Percentiles rank a stretch among this genome's conserved stretches.
phyloP scores from a whole-genome alignment of 345 rosid genomes.

The Microthlaspi erraticum region DNA sequence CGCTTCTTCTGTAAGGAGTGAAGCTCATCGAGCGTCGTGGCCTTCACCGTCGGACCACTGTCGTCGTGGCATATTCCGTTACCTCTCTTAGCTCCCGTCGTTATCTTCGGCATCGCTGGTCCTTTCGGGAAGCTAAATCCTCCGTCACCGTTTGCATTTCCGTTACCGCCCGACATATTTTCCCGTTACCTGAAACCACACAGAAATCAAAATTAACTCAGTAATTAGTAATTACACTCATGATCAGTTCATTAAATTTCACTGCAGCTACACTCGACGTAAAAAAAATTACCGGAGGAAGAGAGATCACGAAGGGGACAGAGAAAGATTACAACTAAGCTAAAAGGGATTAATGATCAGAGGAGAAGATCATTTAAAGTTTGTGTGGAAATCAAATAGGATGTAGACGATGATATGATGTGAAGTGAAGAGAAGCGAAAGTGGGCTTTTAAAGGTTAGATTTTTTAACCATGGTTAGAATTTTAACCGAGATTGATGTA shows the following conservation, averaged over 20 bases:
- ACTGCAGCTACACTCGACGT: too few species aligned
- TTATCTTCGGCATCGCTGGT: constrained; percentile 45
- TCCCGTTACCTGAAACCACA: constrained; percentile 21
- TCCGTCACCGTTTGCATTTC: constrained; percentile 49
- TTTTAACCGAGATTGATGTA: constrained; percentile 8
- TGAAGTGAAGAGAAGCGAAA: constrained; percentile 34
- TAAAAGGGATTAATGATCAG: constrained; percentile 28
- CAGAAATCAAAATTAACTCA: neutral
- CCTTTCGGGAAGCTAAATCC: constrained; percentile 48
- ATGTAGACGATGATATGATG: constrained; percentile 31
- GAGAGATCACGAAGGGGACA: constrained; percentile 23
- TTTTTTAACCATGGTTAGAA: constrained; percentile 33
- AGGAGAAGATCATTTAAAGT: constrained; percentile 32
- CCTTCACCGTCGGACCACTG: constrained; percentile 77
- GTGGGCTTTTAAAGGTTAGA: constrained; percentile 42
- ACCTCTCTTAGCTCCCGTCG: constrained; percentile 47
- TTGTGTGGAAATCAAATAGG: neutral
- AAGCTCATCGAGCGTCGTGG: constrained; percentile 88
- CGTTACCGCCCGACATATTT: constrained; percentile 33
- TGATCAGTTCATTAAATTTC: neutral
- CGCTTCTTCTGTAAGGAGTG: constrained; percentile 89
- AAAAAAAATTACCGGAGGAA: constrained; percentile 20
- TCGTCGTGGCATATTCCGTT: constrained; percentile 70
- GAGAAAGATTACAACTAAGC: neutral
- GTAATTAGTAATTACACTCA: too few species aligned